Conservation (phyloP, 176 grass and related monocot genomes). For the Oryza meridionalis region DNA sequence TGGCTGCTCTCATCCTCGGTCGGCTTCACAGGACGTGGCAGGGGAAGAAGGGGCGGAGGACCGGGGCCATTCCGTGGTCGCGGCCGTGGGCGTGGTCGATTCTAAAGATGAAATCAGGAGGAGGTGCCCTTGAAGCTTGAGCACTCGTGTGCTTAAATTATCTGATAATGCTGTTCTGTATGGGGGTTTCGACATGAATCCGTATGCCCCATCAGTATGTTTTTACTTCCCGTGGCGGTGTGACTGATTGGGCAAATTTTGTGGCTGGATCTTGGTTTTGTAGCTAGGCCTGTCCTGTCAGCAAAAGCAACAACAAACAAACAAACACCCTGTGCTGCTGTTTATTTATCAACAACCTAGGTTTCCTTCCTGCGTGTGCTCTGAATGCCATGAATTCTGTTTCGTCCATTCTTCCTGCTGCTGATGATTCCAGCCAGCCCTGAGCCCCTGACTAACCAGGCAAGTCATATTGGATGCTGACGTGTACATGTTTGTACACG, state of each 20-base stretch:
- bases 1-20: not conserved
- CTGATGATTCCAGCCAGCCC: no score
- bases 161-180: constrained; percentile 2
- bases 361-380: not conserved
- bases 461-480: not conserved
- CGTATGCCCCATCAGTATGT: not conserved
- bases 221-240: constrained; percentile 25
- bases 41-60: constrained; percentile 23
- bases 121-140: constrained; percentile 17
- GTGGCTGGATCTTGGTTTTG: constrained; percentile 46
- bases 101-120: constrained; percentile 27
- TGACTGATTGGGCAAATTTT: constrained; percentile 46
- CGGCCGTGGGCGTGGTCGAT: constrained; percentile 22
- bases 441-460: no score
- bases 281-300: constrained; percentile 39
- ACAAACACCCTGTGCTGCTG: constrained; percentile 13
- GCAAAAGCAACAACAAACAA: constrained; percentile 8
- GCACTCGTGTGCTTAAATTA: constrained; percentile 36
- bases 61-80: constrained; percentile 37
- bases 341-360: not conserved
- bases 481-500: not conserved
- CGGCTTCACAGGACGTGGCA: constrained; percentile 42
- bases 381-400: not conserved
- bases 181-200: constrained; percentile 7
- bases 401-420: not conserved